phyloP scores from a whole-genome alignment of 768 basidiomycete genomes.

The Amanita jacksonii region DNA sequence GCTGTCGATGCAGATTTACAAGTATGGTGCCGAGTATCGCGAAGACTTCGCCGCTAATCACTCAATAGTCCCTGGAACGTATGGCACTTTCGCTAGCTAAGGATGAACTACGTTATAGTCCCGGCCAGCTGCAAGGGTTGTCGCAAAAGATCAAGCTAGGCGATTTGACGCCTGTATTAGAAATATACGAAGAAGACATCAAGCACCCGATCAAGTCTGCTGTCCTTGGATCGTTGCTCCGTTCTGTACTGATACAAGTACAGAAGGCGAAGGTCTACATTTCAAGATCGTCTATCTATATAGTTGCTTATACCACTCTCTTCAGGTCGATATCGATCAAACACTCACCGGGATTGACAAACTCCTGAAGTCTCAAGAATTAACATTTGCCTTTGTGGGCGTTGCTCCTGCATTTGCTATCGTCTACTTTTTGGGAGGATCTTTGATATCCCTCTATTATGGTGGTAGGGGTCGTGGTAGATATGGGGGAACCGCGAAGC shows the following conservation, averaged over 20 bases:
- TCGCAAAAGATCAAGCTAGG: conserved; percentile 62
- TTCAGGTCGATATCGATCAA: conserved; percentile 84
- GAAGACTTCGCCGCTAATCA: neutral
- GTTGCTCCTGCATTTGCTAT: conserved; percentile 84
- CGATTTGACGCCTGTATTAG: conserved; percentile 78
- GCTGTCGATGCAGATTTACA: conserved; percentile 81
- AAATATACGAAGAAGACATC: conserved; percentile 89
- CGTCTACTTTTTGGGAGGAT: conserved; percentile 57
- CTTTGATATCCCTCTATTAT: conserved; percentile 38
- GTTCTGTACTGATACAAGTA: conserved; percentile 83
- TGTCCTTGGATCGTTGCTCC: conserved; percentile 67
- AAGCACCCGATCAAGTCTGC: conserved; percentile 78
- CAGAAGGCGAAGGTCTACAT: conserved; percentile 82
- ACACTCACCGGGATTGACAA: conserved; percentile 88
- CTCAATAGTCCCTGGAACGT: conserved; percentile 71
- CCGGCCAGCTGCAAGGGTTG: conserved; percentile 55
- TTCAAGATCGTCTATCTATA: neutral
- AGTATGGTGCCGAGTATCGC: conserved; percentile 29
- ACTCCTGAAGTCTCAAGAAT: conserved; percentile 85
- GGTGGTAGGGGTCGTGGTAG: conserved; percentile 38
- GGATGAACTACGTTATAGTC: conserved; percentile 64
- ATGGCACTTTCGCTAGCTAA: conserved; percentile 83
- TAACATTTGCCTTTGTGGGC: conserved; percentile 95
- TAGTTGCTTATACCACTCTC: neutral
- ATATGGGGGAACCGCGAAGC: conserved; percentile 48